Evolutionary conservation across 2,329 filamentous ascomycete species (phyloP), one percentile per base, ranked within the genome.

Genomic region (Endoconidiophora laricicola): DNA sequence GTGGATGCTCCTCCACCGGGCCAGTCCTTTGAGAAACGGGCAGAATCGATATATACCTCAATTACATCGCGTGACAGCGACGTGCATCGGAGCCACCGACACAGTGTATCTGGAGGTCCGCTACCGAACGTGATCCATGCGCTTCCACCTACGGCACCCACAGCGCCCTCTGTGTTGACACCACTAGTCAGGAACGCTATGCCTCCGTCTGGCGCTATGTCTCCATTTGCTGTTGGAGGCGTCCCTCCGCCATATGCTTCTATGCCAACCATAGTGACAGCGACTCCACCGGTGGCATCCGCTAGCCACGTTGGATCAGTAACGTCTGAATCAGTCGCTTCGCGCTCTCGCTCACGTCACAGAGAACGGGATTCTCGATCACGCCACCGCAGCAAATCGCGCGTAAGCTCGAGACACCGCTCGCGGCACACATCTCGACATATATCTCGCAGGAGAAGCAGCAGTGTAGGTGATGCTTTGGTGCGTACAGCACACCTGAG

Each of bases 171-270:
- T 18, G n/a, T 42, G 5, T 12, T 9, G 5, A 16, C 37, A 24
- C 33, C 45, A n/a, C 12, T 39, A 2, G 12, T 33, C 6, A 48
- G 41, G 22, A 29, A 38, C 7, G n/a, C 37, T 23, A 48, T 42
- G n/a, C 36, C 46, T 23, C 4, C 16, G 33, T 50, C 53, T 54
- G 53, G 59, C 62, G 52, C 60, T 61, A 55, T 0, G 64, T 65
- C 42, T 60, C 64, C 50, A 65, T 60, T 45, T 60, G 61, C 55
- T 61, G 57, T 38, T 4, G 22, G 36, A n/a, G 9, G 9, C 12
- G 22, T 38, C 37, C 7, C 29, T 20, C 20, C 26, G 12, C 4
- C 23, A 5, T 40, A 22, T 20, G 10, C 23, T 24, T 12, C 4
- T 10, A 12, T 33, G 12, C 29, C 29, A 7, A 9, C 29, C 29